Percentiles rank a stretch among this genome's conserved stretches.
phyloP scores from a whole-genome alignment of 306 rosid genomes.

The Prinsepia uniflora region DNA sequence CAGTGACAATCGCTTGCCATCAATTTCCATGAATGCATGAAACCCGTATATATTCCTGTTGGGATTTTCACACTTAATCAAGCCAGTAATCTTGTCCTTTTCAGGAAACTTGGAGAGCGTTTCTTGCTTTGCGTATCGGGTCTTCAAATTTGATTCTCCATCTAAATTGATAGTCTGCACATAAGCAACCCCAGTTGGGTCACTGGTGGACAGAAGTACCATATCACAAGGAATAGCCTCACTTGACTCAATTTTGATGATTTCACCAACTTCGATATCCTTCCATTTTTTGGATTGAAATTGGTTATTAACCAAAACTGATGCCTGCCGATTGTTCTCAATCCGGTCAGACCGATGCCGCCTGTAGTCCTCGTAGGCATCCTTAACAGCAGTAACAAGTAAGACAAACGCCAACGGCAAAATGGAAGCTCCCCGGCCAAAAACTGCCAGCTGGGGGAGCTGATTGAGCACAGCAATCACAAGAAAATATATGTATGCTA shows the following conservation, averaged over 20 bases:
- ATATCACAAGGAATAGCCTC: constrained; percentile 88
- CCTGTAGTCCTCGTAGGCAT: constrained; percentile 86
- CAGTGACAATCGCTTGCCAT: constrained; percentile 70
- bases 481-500: constrained; percentile 88
- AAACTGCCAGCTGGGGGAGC: constrained; percentile 91
- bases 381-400: constrained; percentile 83
- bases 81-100: constrained; percentile 50
- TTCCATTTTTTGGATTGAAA: constrained; percentile 66
- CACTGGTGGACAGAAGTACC: constrained; percentile 87
- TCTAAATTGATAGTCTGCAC: constrained; percentile 89
- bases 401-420: constrained; percentile 80
- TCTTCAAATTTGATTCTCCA: constrained; percentile 96
- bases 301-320: constrained; percentile 52
- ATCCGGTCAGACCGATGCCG: constrained; percentile 73
- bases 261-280: constrained; percentile 73
- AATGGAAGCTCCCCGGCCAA: constrained; percentile 76
- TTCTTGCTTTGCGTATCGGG: constrained; percentile 89
- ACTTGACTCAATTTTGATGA: constrained; percentile 53
- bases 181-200: constrained; percentile 90
- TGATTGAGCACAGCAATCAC: constrained; percentile 84
- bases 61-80: constrained; percentile 89
- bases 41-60: constrained; percentile 92
- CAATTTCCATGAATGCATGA: constrained; percentile 76
- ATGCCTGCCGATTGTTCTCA: constrained; percentile 80
- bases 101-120: constrained; percentile 61